Evolutionary conservation across 2,329 filamentous ascomycete species (phyloP), one percentile per base, ranked within the genome.

Genomic region (Teratosphaeria viscida): DNA sequence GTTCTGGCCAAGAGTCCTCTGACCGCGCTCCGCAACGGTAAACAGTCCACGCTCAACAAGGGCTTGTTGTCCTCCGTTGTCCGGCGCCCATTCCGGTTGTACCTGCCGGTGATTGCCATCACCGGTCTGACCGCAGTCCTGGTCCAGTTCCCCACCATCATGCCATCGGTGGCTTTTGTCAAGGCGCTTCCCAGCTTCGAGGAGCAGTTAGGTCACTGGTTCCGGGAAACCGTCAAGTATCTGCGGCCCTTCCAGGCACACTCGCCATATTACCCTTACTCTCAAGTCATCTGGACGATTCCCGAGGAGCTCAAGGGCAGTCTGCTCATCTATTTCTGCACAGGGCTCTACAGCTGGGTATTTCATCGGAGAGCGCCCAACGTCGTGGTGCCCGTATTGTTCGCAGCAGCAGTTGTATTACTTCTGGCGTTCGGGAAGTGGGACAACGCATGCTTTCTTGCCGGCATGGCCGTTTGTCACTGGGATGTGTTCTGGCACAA

Each of bases 251-350:
- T 43, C 37, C 37, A 43, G 37, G 37, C 12, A 16, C 37, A 43
- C 16, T 2, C 5, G 8, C 37, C 37, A 43, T 14, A 14, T n/a
- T 43, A 43, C 11, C 37, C 37, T 43, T 43, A 43, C 16, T 43
- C 37, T 43, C 37, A 14, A n/a, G 37, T 43, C 5, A 68, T 81
- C 2, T 86, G 84, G 83, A 85, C 80, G 0, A 87, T 87, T 57
- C 83, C 85, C 0, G 74, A 84, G 26, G 85, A 87, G 67, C 81
- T 85, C 71, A 75, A 78, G 64, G 85, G 86, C 12, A 88, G 85
- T 1, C 77, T 89, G 57, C 74, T 85, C 62, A 73, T 86, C 57
- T 89, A 85, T 68, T 82, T 80, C 0, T 70, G 79, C 0, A 70
- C 82, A 3, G 68, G 84, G 26, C 81, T 85, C 0, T 76, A 88